A percentile compares a stretch with the other conserved stretches of the same genome.
Evolutionary conservation across 257 asterid species (phyloP).

Genomic region (Solanum medicagineum): DNA sequence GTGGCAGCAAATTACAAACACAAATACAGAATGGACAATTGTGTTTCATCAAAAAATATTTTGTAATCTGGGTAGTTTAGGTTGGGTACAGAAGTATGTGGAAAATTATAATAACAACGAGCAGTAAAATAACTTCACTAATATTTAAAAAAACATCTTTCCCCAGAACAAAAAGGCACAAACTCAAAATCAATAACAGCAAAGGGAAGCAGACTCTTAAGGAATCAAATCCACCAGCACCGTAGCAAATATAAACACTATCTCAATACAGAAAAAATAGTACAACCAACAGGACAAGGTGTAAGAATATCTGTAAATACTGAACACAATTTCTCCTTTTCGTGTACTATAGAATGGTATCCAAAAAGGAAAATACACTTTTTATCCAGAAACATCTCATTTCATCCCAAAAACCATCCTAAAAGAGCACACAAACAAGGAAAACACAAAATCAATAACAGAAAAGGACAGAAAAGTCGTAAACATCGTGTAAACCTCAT

Average conservation of each 20-base stretch:
- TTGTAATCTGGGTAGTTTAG: not conserved
- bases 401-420: not conserved
- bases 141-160: not conserved
- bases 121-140: not conserved
- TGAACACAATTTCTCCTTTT: not conserved
- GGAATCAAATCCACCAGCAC: not conserved
- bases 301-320: not conserved
- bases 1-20: not conserved
- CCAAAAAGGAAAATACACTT: not conserved
- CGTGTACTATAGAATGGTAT: not conserved
- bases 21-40: not conserved
- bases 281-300: not conserved
- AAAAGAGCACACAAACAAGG: not conserved
- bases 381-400: not conserved
- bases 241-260: not conserved
- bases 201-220: not conserved
- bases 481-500: not conserved
- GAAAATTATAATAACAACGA: not conserved
- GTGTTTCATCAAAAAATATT: not conserved
- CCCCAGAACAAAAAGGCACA: not conserved
- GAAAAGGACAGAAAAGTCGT: not conserved
- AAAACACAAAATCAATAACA: not conserved
- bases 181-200: not conserved
- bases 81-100: not conserved
- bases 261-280: not conserved